Evolutionary conservation across 2,329 filamentous ascomycete genomes (phyloP), one percentile per base, ranked within the genome.

Genomic region (Aspergillus pseudoterreus): DNA sequence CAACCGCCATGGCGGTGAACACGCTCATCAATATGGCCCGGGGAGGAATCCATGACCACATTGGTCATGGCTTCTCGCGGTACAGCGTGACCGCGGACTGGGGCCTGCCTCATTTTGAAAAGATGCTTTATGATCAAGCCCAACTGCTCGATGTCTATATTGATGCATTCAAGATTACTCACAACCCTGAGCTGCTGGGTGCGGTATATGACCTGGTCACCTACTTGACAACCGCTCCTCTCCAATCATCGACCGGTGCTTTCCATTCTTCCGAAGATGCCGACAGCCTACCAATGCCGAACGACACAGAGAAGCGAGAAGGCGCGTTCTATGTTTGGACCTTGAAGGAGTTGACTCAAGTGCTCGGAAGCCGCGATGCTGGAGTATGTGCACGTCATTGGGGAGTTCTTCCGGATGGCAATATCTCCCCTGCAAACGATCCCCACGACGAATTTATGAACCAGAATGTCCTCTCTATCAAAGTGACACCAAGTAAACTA

Each of bases 241-340:
- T 96, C 58, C 78, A 82, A 15, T 81, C 85, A 1, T 67, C 79
- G 0, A 76, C 79, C 2, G 92, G 92, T 10, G 91, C 87, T 0
- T 94, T 96, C 68, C 86, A 86, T 60, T 90, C 90, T 0, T 91
- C 90, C 42, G 92, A 97, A 72, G 90, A 95, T 53, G 92, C 94
- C 0, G 92, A 96, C 68, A 96, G 91, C 1, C 79, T 83, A 47
- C 86, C 87, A 46, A 82, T 82, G 30, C 81, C 80, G n/a, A 84
- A 85, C 1, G 90, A 95, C 62, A 81, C 78, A 4, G 88, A 95
- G 49, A 91, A 92, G 76, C 83, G 88, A 32, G 92, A 97, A 71
- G 94, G 94, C 0, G 92, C 92, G 0, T 97, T 90, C 67, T 96
- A 97, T 63, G 82, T 96, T 3, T 99, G 92, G 92, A 95, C 92